These are phyloP conservation scores for Peltaster fructicola DNA, from an alignment of 2,329 filamentous ascomycete genomes.

Conservation along the genomic window DNA sequence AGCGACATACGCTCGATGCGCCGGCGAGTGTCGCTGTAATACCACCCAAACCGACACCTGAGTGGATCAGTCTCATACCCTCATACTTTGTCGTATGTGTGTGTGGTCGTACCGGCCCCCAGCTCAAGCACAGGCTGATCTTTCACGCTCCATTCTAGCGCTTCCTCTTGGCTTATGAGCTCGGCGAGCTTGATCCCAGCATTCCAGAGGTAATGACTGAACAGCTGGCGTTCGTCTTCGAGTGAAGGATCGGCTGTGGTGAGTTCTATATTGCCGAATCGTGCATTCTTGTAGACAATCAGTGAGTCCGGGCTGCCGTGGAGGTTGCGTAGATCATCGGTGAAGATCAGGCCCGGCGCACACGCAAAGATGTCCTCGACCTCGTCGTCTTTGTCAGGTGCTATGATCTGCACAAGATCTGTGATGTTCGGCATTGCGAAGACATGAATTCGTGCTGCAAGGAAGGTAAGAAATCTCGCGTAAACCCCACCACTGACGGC, in stretches of 20 bases:
- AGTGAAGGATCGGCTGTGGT: slow-evolving; percentile 27
- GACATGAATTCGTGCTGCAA: slow-evolving; percentile 4
- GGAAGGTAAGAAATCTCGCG: too few species aligned
- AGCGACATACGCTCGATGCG: slow-evolving; percentile 15
- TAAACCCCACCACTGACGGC: too few species aligned
- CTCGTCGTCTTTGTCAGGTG: slow-evolving; percentile 10
- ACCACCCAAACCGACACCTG: slow-evolving; percentile 29
- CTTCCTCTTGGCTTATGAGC: slow-evolving; percentile 18
- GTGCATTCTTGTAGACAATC: slow-evolving; percentile 35
- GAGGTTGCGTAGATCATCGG: slow-evolving; percentile 47
- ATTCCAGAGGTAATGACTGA: slow-evolving; percentile 62
- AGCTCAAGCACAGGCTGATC: slow-evolving; percentile 43
- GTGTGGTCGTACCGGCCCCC: slow-evolving; percentile 45
- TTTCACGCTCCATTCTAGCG: slow-evolving; percentile 27
- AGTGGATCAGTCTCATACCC: slow-evolving; percentile 6
- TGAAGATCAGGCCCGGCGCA: slow-evolving; percentile 46
- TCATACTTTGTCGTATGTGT: slow-evolving; percentile 16
- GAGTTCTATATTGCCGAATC: slow-evolving; percentile 23
- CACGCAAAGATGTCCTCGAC: slow-evolving; percentile 32
- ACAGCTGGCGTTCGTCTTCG: slow-evolving; percentile 41
- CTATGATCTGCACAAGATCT: slow-evolving; percentile 13
- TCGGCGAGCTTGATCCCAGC: slow-evolving; percentile 32
- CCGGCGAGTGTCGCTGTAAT: slow-evolving; percentile 29
- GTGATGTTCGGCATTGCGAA: slow-evolving; percentile 11
- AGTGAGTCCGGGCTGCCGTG: slow-evolving; percentile 45